Evolutionary conservation across 352 stramenopile species (phyloP).

Genomic region (Globisporangium iwayamae): DNA sequence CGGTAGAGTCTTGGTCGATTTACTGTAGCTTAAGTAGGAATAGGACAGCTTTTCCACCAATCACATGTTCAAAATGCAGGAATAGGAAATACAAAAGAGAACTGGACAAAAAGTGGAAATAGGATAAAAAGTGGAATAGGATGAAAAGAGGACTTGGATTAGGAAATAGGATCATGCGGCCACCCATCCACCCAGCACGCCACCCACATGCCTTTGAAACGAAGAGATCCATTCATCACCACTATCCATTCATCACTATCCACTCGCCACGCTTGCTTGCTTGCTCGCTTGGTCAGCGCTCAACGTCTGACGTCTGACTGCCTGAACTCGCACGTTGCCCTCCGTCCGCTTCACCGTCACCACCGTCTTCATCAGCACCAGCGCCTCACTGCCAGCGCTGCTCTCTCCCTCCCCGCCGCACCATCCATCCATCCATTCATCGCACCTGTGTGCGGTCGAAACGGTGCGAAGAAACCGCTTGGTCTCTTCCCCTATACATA

Average conservation of each 20-base stretch:
- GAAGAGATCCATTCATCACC: conserved; percentile 11
- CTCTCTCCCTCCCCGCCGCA: background rate
- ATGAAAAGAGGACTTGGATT: too few relatives aligned
- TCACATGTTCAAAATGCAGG: too few relatives aligned
- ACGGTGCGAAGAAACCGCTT: background rate
- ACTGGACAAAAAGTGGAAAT: too few relatives aligned
- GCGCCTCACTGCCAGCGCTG: background rate
- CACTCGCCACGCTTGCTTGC: background rate
- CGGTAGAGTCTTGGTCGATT: too few relatives aligned
- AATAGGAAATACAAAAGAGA: too few relatives aligned
- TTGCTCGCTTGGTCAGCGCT: too few relatives aligned
- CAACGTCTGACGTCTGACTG: background rate
- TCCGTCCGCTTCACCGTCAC: too few relatives aligned
- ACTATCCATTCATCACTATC: background rate
- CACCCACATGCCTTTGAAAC: background rate
- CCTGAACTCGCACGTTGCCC: background rate
- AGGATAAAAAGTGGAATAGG: too few relatives aligned
- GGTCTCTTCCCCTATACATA: background rate
- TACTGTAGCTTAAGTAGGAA: too few relatives aligned
- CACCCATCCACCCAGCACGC: background rate
- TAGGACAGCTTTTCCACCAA: too few relatives aligned
- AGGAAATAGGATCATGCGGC: too few relatives aligned
- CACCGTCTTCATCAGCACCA: background rate
- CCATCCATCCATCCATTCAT: background rate
- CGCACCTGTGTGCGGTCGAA: background rate